Base-by-base conservation (phyloP, 1,284 basidiomycete species). In the Thelephora terrestris region DNA sequence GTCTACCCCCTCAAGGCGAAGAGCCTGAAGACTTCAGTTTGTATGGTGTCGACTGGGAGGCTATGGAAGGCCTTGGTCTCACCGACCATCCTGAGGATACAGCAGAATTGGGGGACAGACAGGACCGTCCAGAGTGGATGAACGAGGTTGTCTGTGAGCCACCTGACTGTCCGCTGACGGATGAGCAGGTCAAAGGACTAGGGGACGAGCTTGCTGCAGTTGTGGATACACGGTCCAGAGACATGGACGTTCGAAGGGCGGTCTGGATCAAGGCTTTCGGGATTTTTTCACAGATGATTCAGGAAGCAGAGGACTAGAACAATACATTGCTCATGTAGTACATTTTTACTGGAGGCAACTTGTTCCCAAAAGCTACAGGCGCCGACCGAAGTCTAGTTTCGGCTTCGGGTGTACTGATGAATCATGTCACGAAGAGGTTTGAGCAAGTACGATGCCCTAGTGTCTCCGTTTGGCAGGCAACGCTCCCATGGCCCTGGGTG, bases 31-130 rank as follows among this genome's bases (percentile, higher is more conserved):
- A 53, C 29, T 40, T 43, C 3, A 35, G 36, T 2, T 9, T 10
- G 2, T 58, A 53, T 50, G 56, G 56, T 5, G 36, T 58, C n/a
- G 56, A 58, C 45, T 58, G 55, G 55, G 55, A 53, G 16, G 52
- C 37, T 2, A n/a, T 20, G 5, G 23, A 34, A 1, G 32, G 52
- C 29, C 4, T n/a, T 7, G 1, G 24, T 12, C 44, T 52, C 42
- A 25, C 45, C 16, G 52, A 52, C 38, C 45, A 48, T 21, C 48
- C 43, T 7, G 38, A 43, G n/a, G 17, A 53, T 29, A 48, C 50
- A 58, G n/a, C n/a, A 62, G 53, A 55, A 17, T 35, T 43, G 5
- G 20, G 44, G 2, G 54, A 55, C 29, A 39, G 43, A n/a, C 42
- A 52, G 20, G 27, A 42, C 34, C 3, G 47, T 50, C 48, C 50